phyloP scores from a whole-genome alignment of 2,329 filamentous ascomycete species.

The Talaromyces albobiverticillius region DNA sequence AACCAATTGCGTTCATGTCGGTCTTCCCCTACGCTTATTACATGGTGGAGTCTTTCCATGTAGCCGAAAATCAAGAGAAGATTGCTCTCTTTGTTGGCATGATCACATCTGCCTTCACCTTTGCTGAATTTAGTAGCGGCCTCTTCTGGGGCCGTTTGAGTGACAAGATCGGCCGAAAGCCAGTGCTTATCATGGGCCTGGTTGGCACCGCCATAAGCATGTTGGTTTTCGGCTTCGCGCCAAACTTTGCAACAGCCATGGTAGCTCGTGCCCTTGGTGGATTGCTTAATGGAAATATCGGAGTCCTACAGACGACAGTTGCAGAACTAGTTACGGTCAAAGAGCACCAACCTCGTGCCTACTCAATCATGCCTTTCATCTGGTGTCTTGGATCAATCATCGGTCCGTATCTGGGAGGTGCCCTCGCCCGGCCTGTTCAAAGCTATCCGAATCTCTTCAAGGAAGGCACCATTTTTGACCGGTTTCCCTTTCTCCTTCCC shows the following conservation, averaged over 20 bases:
- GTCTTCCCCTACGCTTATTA: constrained; percentile 98
- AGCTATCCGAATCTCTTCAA: constrained; percentile 75
- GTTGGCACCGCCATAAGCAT: constrained; percentile 90
- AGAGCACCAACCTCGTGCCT: constrained; percentile 89
- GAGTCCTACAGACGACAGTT: constrained; percentile 91
- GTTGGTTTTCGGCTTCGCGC: constrained; percentile 85
- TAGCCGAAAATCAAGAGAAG: constrained; percentile 72
- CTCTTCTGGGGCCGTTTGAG: constrained; percentile 92
- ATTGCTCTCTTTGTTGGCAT: constrained; percentile 93
- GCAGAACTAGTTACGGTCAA: constrained; percentile 90
- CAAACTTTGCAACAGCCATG: constrained; percentile 76
- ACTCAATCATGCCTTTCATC: constrained; percentile 96
- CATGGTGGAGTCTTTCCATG: constrained; percentile 90
- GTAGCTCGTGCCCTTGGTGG: constrained; percentile 86
- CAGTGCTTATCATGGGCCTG: constrained; percentile 84
- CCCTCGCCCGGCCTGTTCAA: constrained; percentile 79
- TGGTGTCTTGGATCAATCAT: constrained; percentile 98
- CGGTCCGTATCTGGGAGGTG: constrained; percentile 86
- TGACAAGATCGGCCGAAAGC: constrained; percentile 88
- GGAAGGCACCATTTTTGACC: constrained; percentile 73
- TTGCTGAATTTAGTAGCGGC: constrained; percentile 90
- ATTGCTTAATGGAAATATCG: constrained; percentile 92
- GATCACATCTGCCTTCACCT: constrained; percentile 93
- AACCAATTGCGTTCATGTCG: constrained; percentile 99
- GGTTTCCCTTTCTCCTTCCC: constrained; percentile 84